Evolutionary conservation across 768 basidiomycete genomes (phyloP), one percentile per base, ranked within the genome.

Genomic region (Agaricus sinodeliciosus): DNA sequence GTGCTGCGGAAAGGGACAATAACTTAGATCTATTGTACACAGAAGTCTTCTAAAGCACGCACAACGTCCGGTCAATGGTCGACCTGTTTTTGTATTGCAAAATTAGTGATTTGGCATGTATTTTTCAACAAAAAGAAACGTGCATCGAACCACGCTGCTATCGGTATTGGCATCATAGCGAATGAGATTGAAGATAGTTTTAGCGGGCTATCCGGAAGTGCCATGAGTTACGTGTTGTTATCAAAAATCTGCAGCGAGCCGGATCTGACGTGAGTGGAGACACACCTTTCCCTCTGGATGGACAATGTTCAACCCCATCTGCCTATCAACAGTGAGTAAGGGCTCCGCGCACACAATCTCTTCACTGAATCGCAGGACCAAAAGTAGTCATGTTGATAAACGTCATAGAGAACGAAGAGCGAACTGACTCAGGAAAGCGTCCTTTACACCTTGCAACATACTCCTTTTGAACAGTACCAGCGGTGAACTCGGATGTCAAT

Each of bases 251-350:
- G n/a, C n/a, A n/a, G n/a, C n/a, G n/a, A n/a, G n/a, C n/a, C n/a
- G n/a, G n/a, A n/a, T 31, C 31, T 31, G 41, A 31, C 3, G 22
- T 3, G 18, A 22, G 12, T 22, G 48, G 47, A 48, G 50, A 35
- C 16, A 35, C 61, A 91, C 93, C 77, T 97, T 94, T 40, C 96
- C 96, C 52, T 94, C 84, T 0, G 94, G 92, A 63, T 96, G 92
- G 13, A 97, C 90, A 48, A 98, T 87, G 56, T 97, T 97, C 43
- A 99, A 69, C 3, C 96, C 96, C 85, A 97, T 94, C 64, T 97
- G 94, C 48, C 94, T 78, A 68, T 99, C 96, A 1, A 97, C 84
- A 0, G 93, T 94, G 53, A 99, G 67, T 6, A 99, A 69, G 1
- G 93, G 90, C 62, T 92, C 75, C 55, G 94, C 90, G 55, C 93